Base-by-base conservation (phyloP, 2,329 filamentous ascomycete species). In the Aaosphaeria arxii region DNA sequence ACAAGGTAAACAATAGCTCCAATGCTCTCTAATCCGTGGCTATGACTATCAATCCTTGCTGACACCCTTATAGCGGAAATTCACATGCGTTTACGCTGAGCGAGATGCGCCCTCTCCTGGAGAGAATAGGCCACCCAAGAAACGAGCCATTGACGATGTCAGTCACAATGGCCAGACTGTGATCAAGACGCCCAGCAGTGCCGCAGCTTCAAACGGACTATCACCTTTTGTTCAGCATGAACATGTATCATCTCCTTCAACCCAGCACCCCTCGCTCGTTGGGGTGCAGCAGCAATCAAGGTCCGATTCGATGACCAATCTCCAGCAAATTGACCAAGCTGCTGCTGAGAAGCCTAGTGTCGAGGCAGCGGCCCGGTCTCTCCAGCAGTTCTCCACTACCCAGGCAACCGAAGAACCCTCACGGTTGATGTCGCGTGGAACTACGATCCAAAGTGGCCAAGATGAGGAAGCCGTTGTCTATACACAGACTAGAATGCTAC, bases 381-480 rank as follows among this genome's bases (percentile, higher is more conserved):
- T 66, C 28, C 63, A 64, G 30, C 58, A 62, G 13, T 47, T 62
- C 30, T 51, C 59, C 11, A 52, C 54, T 3, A 62, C 52, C 6
- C 55, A 55, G 31, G 41, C 24, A 30, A 49, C 49, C 2, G 59
- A 56, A 49, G 58, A 63, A 30, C 54, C 51, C 11, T 51, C 53
- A 41, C 62, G 61, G 43, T 55, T 62, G 42, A 55, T 57, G 54
- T 62, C 66, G 46, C 53, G 70, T 61, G 61, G 61, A 30, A 62
- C 60, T 41, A 67, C 61, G 36, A 54, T 61, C 11, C 63, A 63
- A 24, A 77, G 73, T 51, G 76, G 72, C 2, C 67, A 71, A 33
- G 79, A 80, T 36, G 80, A 84, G 51, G 81, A 84, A 57, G 75
- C 79, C 4, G 75, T 79, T 29, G 72, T 83, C 29, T 77, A 78